These are phyloP conservation scores for Xerocomellus chrysenteron DNA, from an alignment of 768 basidiomycete species.

Conservation along the genomic window DNA sequence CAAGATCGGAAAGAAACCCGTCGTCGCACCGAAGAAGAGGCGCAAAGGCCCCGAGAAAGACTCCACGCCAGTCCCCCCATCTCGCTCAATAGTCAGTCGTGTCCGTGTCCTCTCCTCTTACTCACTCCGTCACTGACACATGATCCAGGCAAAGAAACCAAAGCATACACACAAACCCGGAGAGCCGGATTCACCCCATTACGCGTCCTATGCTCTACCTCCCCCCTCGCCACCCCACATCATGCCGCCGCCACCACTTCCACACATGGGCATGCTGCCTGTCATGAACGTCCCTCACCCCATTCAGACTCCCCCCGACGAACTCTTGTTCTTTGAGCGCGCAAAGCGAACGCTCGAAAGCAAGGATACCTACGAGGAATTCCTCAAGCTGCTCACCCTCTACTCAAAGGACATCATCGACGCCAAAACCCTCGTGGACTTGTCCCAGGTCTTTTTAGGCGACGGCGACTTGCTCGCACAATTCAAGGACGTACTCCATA, in stretches of 20 bases:
- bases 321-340: slow-evolving; percentile 92
- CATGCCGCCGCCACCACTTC: slow-evolving; percentile 30
- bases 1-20: slow-evolving; percentile 45
- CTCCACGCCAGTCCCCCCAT: slow-evolving; percentile 53
- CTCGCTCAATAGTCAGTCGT: slow-evolving; percentile 48
- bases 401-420: slow-evolving; percentile 94
- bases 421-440: slow-evolving; percentile 74
- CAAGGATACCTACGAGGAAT: slow-evolving; percentile 85
- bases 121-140: slow-evolving; percentile 1
- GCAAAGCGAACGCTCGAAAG: slow-evolving; percentile 79
- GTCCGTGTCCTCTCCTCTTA: slow-evolving; percentile 34
- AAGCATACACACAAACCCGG: slow-evolving; percentile 62
- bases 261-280: slow-evolving; percentile 28
- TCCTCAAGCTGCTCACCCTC: slow-evolving; percentile 87
- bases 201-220: slow-evolving; percentile 45
- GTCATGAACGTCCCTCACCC: slow-evolving; percentile 28
- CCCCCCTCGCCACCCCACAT: slow-evolving; percentile 34
- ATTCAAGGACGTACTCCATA: slow-evolving; percentile 85
- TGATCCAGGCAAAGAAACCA: slow-evolving; percentile 54
- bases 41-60: slow-evolving; percentile 71
- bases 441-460: slow-evolving; percentile 78
- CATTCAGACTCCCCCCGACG: slow-evolving; percentile 54
- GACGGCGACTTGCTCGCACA: slow-evolving; percentile 76
- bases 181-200: slow-evolving; percentile 53
- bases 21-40: slow-evolving; percentile 50